These are phyloP conservation scores for Neonectria coccinea DNA, from an alignment of 2,329 filamentous ascomycete species.

Conservation along the genomic window DNA sequence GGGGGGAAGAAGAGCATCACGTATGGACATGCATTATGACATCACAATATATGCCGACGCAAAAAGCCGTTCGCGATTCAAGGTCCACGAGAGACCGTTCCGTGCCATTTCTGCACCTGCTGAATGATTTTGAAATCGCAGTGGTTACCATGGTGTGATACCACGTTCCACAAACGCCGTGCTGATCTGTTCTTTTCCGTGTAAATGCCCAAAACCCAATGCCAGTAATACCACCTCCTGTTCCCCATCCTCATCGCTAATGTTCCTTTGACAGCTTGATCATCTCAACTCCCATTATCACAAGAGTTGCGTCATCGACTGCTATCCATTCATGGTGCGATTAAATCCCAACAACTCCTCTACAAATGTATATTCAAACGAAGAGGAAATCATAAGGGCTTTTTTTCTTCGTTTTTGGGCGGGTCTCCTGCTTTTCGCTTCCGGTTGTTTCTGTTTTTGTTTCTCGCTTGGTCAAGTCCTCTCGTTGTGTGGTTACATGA, in stretches of 20 bases:
- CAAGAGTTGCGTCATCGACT: not conserved
- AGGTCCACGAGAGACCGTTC: not conserved
- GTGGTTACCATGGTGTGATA: constrained; percentile 1
- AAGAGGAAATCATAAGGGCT: constrained; percentile 2
- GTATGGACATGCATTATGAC: not conserved
- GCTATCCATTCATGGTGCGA: constrained; percentile 1
- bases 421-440: not conserved
- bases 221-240: constrained; percentile 6
- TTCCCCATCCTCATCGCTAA: not conserved
- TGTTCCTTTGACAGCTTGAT: not conserved
- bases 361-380: constrained; percentile 33
- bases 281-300: constrained; percentile 4
- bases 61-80: not conserved
- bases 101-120: constrained; percentile 3
- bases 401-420: not conserved
- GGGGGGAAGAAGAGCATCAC: not conserved
- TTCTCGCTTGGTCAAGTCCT: constrained; percentile 5
- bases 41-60: not conserved
- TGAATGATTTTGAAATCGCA: not conserved
- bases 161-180: constrained; percentile 23
- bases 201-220: constrained; percentile 22
- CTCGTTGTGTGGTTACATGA: constrained; percentile 55
- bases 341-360: constrained; percentile 25
- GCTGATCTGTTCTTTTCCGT: constrained; percentile 23
- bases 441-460: not conserved